Evolutionary conservation across 2,329 filamentous ascomycete species (phyloP).

Genomic region (Sporothrix euskadiensis): DNA sequence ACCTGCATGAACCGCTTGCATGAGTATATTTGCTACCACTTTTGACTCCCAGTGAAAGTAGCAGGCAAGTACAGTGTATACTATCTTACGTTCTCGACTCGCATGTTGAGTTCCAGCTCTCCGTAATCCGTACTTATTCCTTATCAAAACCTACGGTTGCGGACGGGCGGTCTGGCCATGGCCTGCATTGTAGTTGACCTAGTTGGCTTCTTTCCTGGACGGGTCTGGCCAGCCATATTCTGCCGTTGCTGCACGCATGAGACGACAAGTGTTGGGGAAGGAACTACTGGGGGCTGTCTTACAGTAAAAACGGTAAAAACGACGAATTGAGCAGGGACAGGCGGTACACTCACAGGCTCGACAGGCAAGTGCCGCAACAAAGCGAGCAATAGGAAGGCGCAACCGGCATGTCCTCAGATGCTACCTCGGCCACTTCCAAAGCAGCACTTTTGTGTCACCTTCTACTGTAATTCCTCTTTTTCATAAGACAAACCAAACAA

Average conservation of each 20-base stretch:
- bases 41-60: neutral
- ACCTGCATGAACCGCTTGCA: neutral
- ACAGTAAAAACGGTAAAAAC: neutral
- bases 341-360: neutral
- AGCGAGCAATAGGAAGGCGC: neutral
- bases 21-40: neutral
- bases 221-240: constrained; percentile 4
- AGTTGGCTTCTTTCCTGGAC: neutral
- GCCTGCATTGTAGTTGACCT: neutral
- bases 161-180: neutral
- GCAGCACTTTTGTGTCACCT: neutral
- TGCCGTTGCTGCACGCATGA: neutral
- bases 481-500: neutral
- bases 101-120: neutral
- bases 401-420: neutral
- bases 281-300: constrained; percentile 6
- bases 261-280: constrained; percentile 21
- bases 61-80: neutral
- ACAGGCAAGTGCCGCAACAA: constrained; percentile 1
- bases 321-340: neutral
- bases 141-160: neutral
- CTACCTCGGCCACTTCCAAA: constrained; percentile 14
- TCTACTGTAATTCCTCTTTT: neutral
- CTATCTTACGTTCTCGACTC: neutral
- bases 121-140: neutral